Conservation (phyloP, 352 stramenopile genomes). For the Phytophthora brassicae region DNA sequence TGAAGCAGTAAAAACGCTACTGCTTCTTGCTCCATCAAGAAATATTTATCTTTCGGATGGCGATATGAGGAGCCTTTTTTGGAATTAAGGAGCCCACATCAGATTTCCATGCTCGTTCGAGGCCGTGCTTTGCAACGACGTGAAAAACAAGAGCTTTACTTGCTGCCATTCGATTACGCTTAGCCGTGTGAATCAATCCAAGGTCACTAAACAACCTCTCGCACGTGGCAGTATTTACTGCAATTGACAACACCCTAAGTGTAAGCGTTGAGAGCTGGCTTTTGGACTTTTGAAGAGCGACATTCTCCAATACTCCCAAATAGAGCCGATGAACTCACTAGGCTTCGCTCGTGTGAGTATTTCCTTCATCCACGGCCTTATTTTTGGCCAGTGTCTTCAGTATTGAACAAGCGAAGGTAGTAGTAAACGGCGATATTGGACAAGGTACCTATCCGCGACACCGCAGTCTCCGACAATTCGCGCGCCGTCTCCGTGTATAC, state of each 20-base stretch:
- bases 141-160: not conserved
- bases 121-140: not conserved
- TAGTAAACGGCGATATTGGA: not conserved
- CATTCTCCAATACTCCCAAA: not conserved
- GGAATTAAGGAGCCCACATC: not conserved
- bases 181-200: conserved; percentile 15
- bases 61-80: not conserved
- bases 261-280: conserved; percentile 4
- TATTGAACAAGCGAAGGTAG: not conserved
- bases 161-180: conserved; percentile 5
- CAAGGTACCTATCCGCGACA: not conserved
- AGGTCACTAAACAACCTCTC: conserved; percentile 31
- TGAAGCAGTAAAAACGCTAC: not conserved
- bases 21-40: not conserved
- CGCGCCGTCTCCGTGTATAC: not conserved
- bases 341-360: not conserved
- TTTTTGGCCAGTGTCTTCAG: not conserved
- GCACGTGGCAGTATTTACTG: conserved; percentile 32
- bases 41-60: not conserved
- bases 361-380: not conserved
- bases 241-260: conserved; percentile 19
- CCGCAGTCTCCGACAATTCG: not conserved
- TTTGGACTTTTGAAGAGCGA: not conserved
- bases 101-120: not conserved
- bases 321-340: not conserved